Conservation (phyloP, 192 early-diverging fungal genomes). For the Coemansia asiatica region DNA sequence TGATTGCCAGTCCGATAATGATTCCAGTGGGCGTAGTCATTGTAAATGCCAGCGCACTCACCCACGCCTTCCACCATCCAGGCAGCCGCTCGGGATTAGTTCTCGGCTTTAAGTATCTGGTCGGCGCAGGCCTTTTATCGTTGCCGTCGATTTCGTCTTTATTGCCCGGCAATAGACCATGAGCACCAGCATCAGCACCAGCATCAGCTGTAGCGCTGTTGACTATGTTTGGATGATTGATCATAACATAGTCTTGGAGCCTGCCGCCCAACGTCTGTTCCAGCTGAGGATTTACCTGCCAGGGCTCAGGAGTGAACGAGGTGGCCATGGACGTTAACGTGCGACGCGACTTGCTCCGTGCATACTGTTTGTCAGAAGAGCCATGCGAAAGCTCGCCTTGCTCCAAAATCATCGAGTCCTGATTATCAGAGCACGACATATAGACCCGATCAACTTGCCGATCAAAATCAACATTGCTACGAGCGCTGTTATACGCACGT, state of each 20-base stretch:
- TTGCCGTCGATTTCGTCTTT: not conserved
- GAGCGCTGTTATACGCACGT: not conserved
- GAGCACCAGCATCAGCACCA: not conserved
- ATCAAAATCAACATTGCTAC: not conserved
- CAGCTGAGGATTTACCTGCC: slow-evolving; percentile 48
- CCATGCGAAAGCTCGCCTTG: slow-evolving; percentile 25
- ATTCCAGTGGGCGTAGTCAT: slow-evolving; percentile 76
- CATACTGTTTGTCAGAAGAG: slow-evolving; percentile 7
- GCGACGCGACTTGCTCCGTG: slow-evolving; percentile 32
- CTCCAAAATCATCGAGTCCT: not conserved
- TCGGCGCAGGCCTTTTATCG: too few species aligned
- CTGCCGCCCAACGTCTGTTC: slow-evolving; percentile 20
- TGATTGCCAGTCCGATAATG: slow-evolving; percentile 72
- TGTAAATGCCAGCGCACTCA: slow-evolving; percentile 60
- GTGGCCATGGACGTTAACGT: slow-evolving; percentile 47
- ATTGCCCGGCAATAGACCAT: not conserved
- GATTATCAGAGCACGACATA: not conserved
- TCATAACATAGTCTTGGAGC: not conserved
- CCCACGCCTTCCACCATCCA: slow-evolving; percentile 53
- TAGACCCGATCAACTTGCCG: not conserved
- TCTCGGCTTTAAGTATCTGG: slow-evolving; percentile 26
- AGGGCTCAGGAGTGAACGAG: slow-evolving; percentile 48
- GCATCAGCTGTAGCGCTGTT: not conserved
- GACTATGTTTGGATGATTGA: not conserved
- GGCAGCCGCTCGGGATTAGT: slow-evolving; percentile 36